A percentile compares a stretch with the other conserved stretches of the same genome.
Evolutionary conservation across 192 early-diverging fungal genomes (phyloP).

Genomic region (Coemansia pectinata): DNA sequence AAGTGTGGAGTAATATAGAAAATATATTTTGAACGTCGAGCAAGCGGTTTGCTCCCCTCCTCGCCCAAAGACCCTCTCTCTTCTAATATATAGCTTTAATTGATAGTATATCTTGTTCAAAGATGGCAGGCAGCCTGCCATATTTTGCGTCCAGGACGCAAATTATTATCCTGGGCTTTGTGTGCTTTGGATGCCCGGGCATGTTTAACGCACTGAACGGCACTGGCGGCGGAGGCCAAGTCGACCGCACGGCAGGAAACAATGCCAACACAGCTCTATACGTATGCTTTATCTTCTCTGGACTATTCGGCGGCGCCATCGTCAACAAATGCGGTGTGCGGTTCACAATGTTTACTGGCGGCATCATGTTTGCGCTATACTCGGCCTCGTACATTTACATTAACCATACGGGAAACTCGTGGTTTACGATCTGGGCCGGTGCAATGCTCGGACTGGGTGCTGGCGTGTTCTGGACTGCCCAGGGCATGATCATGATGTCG

Average conservation of each 20-base stretch:
- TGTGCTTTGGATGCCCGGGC: conserved; percentile 78
- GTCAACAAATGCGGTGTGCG: conserved; percentile 64
- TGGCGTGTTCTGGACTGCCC: conserved; percentile 70
- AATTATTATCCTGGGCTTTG: conserved; percentile 67
- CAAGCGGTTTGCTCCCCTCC: background rate
- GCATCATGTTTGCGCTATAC: conserved; percentile 66
- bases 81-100: background rate
- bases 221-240: conserved; percentile 70
- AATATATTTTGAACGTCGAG: background rate
- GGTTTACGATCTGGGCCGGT: conserved; percentile 35
- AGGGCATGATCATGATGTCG: conserved; percentile 83
- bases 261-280: conserved; percentile 80
- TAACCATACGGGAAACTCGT: conserved; percentile 60
- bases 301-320: conserved; percentile 73
- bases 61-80: background rate
- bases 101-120: background rate
- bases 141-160: conserved; percentile 66
- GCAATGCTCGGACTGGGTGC: conserved; percentile 24
- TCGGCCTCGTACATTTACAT: conserved; percentile 65
- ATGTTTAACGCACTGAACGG: conserved; percentile 75
- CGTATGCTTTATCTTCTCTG: conserved; percentile 75
- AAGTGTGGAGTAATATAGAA: background rate
- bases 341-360: conserved; percentile 62
- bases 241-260: conserved; percentile 62
- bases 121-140: background rate